These are phyloP conservation scores for Metschnikowia aberdeeniae DNA, from an alignment of 805 yeast genomes.

Conservation along the genomic window DNA sequence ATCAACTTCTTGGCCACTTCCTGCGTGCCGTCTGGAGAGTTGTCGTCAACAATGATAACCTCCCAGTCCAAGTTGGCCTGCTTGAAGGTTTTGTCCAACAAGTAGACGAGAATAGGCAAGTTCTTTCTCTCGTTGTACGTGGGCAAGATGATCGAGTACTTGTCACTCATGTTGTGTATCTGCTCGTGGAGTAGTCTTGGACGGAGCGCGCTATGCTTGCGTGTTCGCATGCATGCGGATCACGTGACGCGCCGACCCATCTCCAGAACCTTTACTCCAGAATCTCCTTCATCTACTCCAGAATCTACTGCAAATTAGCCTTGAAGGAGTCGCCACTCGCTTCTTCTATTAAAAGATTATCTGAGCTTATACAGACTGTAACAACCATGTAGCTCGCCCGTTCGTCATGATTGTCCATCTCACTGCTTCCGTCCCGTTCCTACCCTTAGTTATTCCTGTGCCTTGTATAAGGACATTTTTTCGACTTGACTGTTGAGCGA, in stretches of 20 bases:
- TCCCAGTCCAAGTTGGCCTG: slow-evolving; percentile 65
- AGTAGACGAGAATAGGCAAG: slow-evolving; percentile 64
- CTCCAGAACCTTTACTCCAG: background rate
- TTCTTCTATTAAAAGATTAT: slow-evolving; percentile 3
- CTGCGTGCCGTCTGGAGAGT: slow-evolving; percentile 80
- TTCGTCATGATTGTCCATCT: background rate
- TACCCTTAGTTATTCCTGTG: slow-evolving; percentile 1
- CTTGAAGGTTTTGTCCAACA: slow-evolving; percentile 63
- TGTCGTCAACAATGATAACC: slow-evolving; percentile 71
- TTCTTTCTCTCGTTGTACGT: slow-evolving; percentile 69
- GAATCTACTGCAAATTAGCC: background rate
- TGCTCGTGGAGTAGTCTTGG: background rate
- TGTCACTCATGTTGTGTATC: slow-evolving; percentile 27
- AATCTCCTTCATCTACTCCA: background rate
- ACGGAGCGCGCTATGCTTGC: background rate
- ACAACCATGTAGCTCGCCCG: slow-evolving; percentile 1
- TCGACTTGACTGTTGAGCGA: slow-evolving; percentile 3
- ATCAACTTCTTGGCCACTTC: slow-evolving; percentile 61
- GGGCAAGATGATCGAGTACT: slow-evolving; percentile 72
- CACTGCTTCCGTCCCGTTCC: slow-evolving; percentile 3
- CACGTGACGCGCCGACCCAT: background rate
- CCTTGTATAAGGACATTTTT: slow-evolving; percentile 1
- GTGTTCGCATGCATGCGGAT: background rate
- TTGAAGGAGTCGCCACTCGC: slow-evolving; percentile 4
- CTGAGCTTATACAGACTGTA: slow-evolving; percentile 1